Conservation (phyloP, 2,329 filamentous ascomycete species). For the Alternaria viburni region DNA sequence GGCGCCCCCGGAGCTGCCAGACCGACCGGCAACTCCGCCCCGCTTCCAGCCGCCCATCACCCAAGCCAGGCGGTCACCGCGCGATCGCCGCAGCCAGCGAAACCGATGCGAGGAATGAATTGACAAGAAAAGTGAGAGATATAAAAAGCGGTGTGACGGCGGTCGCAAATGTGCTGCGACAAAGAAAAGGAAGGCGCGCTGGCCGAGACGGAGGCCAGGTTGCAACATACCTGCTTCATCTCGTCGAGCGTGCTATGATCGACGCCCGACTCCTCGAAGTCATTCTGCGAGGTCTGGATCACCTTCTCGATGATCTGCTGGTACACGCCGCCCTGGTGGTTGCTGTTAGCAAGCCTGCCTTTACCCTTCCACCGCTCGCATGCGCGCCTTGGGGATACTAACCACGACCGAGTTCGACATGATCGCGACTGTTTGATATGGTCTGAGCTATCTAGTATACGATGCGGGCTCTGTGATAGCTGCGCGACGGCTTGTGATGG, state of each 20-base stretch:
- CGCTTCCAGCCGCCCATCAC: slow-evolving; percentile 50
- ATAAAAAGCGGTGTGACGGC: slow-evolving; percentile 9
- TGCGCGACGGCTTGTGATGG: slow-evolving; percentile 25
- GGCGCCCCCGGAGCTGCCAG: slow-evolving; percentile 47
- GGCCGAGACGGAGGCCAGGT: slow-evolving; percentile 19
- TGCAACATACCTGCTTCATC: slow-evolving; percentile 77
- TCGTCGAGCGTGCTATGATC: slow-evolving; percentile 86
- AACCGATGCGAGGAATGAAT: slow-evolving; percentile 19
- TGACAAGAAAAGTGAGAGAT: slow-evolving; percentile 13
- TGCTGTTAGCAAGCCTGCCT: slow-evolving; percentile 38
- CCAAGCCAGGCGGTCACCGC: slow-evolving; percentile 34
- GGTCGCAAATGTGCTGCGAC: slow-evolving; percentile 11
- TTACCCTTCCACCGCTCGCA: slow-evolving; percentile 19
- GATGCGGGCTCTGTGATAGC: slow-evolving; percentile 17
- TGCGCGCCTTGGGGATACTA: slow-evolving; percentile 35
- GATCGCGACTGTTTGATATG: slow-evolving; percentile 21
- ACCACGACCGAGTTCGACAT: slow-evolving; percentile 51
- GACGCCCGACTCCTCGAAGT: slow-evolving; percentile 96
- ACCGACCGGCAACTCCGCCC: slow-evolving; percentile 50
- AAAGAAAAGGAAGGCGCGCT: slow-evolving; percentile 23
- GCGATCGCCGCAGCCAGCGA: slow-evolving; percentile 22
- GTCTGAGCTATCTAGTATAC: slow-evolving; percentile 25
- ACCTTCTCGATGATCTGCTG: slow-evolving; percentile 85
- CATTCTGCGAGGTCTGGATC: slow-evolving; percentile 72
- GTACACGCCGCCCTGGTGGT: slow-evolving; percentile 73